A percentile compares a stretch with the other conserved stretches of the same genome.
Conservation (phyloP, 805 yeast genomes). For the Candida multigemmis region DNA sequence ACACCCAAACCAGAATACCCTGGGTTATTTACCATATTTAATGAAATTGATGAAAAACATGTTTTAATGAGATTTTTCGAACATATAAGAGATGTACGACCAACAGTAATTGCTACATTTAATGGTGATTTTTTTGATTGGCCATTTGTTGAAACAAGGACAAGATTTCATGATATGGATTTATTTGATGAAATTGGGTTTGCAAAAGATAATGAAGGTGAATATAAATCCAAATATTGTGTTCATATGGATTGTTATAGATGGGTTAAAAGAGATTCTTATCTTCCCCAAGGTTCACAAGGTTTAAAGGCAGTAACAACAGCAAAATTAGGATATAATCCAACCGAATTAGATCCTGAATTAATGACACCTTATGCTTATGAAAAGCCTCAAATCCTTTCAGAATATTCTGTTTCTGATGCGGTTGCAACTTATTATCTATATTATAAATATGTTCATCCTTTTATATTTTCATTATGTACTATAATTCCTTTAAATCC, state of each 20-base stretch:
- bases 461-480: conserved; percentile 91
- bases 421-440: conserved; percentile 97
- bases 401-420: conserved; percentile 98
- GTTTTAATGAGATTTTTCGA: conserved; percentile 73
- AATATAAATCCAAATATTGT: conserved; percentile 86
- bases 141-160: conserved; percentile 94
- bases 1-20: conserved; percentile 96
- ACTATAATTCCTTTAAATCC: conserved; percentile 94
- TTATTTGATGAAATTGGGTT: conserved; percentile 94
- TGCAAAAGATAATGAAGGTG: conserved; percentile 80
- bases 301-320: conserved; percentile 98
- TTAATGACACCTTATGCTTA: conserved; percentile 96
- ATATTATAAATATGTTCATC: conserved; percentile 94
- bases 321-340: conserved; percentile 90
- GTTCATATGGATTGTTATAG: conserved; percentile 95
- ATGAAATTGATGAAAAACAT: conserved; percentile 78
- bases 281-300: conserved; percentile 96
- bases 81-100: conserved; percentile 78
- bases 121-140: conserved; percentile 99
- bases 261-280: conserved; percentile 98
- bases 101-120: conserved; percentile 96
- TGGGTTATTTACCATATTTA: conserved; percentile 82
- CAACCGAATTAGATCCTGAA: conserved; percentile 95
- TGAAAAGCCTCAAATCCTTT: conserved; percentile 82
- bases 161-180: conserved; percentile 73